phyloP scores from a whole-genome alignment of 1,139 yeast species.

The Geotrichum macrosporum region DNA sequence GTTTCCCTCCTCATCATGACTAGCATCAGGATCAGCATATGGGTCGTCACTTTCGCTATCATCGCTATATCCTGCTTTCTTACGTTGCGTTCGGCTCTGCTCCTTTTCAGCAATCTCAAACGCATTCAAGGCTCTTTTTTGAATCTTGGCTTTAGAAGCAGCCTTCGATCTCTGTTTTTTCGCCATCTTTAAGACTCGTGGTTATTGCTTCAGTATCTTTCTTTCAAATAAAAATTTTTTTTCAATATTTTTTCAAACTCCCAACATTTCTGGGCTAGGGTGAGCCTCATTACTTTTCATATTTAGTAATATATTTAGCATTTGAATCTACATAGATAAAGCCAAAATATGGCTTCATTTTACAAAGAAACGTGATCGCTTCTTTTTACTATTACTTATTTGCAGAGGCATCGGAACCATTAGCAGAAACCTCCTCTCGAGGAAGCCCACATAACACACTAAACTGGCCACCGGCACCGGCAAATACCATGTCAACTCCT shows the following conservation, averaged over 20 bases:
- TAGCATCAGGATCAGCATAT: slow-evolving; percentile 36
- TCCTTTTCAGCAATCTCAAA: slow-evolving; percentile 45
- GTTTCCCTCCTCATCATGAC: slow-evolving; percentile 35
- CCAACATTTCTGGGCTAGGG: slow-evolving; percentile 13
- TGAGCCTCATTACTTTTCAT: background rate
- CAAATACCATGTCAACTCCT: slow-evolving; percentile 58
- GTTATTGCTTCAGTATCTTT: background rate
- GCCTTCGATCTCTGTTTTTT: slow-evolving; percentile 13
- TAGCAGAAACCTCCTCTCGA: slow-evolving; percentile 10
- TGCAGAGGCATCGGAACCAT: background rate
- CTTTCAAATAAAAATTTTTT: slow-evolving; percentile 3
- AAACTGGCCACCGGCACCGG: slow-evolving; percentile 95
- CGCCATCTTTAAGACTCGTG: slow-evolving; percentile 10
- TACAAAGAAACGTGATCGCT: background rate
- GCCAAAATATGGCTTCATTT: background rate
- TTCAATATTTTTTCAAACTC: slow-evolving; percentile 4
- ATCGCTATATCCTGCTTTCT: slow-evolving; percentile 17
- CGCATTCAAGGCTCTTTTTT: slow-evolving; percentile 42
- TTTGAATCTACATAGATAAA: background rate
- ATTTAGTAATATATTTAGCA: too few species aligned
- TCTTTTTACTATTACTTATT: background rate
- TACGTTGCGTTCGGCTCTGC: slow-evolving; percentile 20
- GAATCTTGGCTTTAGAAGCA: slow-evolving; percentile 19
- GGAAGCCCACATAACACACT: slow-evolving; percentile 75
- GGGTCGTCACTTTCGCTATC: slow-evolving; percentile 34